Base-by-base conservation (phyloP, 192 early-diverging fungal genomes). In the Glomus cerebriforme region DNA sequence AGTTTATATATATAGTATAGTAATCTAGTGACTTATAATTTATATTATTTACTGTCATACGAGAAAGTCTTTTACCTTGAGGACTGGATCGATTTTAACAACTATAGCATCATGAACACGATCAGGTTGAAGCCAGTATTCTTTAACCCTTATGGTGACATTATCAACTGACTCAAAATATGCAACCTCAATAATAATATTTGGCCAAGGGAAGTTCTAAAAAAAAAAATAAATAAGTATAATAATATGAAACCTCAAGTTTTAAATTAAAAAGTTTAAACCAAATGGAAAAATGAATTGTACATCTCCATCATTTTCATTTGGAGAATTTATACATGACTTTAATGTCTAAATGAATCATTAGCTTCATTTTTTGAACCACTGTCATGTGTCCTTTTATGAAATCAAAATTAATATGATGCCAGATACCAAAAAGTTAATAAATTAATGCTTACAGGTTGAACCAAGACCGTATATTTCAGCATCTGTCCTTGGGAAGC, bases 81-180 rank as follows among this genome's bases (percentile, higher is more conserved):
- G 72, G 58, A 59, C 12, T 7, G 58, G 58, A 74, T 74, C 72
- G 15, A 74, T 74, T 74, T 74, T 74, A 59, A 74, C 72, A 34
- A 74, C 58, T 59, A 74, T 19, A 12, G 17, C 59, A 34, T 74
- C 27, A 59, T 74, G 72, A 29, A 24, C 54, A 24, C 54, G 72
- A 74, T 49, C 58, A 32, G 29, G 32, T 59, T 59, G n/a, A 39
- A 74, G 58, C 72, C 72, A 74, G 31, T 74, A 74, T 59, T 74
- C 27, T 59, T 74, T 29, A 3, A 74, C 58, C 15, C 58, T 74
- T 32, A 34, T 5, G 2, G 58, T 27, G 10, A 74, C 54, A 3
- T 74, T 47, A 60, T 74, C 26, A 59, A 74, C 27, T 17, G 26
- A 59, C 58, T 74, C 72, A 60, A 13, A 60, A 59, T 59, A 74